These are phyloP conservation scores for Theobroma cacao DNA, from an alignment of 345 rosid species.

Conservation along the genomic window DNA sequence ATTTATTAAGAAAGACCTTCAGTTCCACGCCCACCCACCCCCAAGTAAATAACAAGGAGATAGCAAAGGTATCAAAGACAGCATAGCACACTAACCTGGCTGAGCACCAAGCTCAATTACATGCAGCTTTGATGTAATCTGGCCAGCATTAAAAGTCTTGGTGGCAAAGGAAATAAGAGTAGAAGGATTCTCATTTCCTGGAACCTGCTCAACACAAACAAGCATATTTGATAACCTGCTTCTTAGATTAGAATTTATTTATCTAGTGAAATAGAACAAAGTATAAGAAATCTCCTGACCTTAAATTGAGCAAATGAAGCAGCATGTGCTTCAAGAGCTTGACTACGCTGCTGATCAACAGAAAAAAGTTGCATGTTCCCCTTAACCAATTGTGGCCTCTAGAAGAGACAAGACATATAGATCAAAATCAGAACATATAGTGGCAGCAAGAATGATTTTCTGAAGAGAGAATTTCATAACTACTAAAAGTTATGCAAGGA, in stretches of 20 bases:
- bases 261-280: background rate
- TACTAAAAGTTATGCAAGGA: background rate
- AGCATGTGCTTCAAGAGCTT: slow-evolving; percentile 99
- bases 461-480: background rate
- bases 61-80: background rate
- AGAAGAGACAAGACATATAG: slow-evolving; percentile 19
- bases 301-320: slow-evolving; percentile 93
- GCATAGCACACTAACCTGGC: slow-evolving; percentile 50
- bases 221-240: background rate
- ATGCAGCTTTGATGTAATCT: slow-evolving; percentile 88
- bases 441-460: background rate
- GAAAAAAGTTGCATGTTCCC: slow-evolving; percentile 97
- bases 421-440: slow-evolving; percentile 10
- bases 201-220: slow-evolving; percentile 45
- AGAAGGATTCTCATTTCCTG: slow-evolving; percentile 98
- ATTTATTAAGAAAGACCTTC: background rate
- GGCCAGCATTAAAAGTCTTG: slow-evolving; percentile 87
- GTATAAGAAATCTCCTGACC: slow-evolving; percentile 31
- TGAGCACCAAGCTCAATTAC: slow-evolving; percentile 98
- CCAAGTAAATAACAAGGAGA: background rate
- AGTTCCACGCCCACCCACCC: too few relatives aligned
- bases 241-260: background rate
- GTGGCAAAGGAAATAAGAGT: slow-evolving; percentile 87
- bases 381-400: slow-evolving; percentile 86
- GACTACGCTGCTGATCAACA: slow-evolving; percentile 97